A percentile compares a stretch with the other conserved stretches of the same genome.
phyloP scores from a whole-genome alignment of 2,329 filamentous ascomycete genomes.

The Nemania bipapillata region DNA sequence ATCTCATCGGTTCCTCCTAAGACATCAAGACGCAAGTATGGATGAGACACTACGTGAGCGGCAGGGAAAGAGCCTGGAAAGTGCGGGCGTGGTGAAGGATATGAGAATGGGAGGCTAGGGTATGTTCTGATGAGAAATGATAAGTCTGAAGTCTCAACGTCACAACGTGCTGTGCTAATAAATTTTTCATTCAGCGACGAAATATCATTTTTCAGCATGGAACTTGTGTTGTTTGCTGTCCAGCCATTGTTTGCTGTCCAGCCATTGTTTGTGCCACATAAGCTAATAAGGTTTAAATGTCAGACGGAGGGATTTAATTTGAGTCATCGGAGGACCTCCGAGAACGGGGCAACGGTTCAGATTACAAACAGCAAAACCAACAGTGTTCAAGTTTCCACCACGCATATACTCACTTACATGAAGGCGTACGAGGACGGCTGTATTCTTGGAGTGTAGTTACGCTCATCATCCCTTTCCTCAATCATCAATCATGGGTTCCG shows the following conservation, averaged over 20 bases:
- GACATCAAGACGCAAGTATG: neutral
- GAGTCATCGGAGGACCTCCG: constrained; percentile 28
- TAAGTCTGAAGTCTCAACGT: too few species aligned
- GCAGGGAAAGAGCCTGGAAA: too few species aligned
- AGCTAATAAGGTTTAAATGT: neutral
- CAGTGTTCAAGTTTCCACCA: too few species aligned
- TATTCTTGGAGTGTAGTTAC: neutral
- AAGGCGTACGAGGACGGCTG: too few species aligned
- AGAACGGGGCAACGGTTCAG: constrained; percentile 15
- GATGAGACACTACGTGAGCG: neutral
- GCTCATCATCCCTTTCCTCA: neutral
- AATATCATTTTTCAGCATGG: too few species aligned
- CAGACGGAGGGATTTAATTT: neutral
- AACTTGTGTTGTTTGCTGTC: too few species aligned
- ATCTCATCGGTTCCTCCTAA: neutral
- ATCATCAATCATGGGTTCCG: constrained; percentile 20
- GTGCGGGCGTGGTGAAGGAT: neutral
- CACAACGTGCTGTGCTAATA: too few species aligned
- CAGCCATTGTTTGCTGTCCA: too few species aligned
- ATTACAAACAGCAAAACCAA: neutral
- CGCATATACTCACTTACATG: neutral
- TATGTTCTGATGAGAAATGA: too few species aligned
- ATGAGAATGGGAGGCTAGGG: too few species aligned
- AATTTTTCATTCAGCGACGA: neutral
- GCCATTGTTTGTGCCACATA: neutral